These are phyloP conservation scores for Posidonia oceanica DNA, from an alignment of 116 monocot genomes.

Conservation along the genomic window DNA sequence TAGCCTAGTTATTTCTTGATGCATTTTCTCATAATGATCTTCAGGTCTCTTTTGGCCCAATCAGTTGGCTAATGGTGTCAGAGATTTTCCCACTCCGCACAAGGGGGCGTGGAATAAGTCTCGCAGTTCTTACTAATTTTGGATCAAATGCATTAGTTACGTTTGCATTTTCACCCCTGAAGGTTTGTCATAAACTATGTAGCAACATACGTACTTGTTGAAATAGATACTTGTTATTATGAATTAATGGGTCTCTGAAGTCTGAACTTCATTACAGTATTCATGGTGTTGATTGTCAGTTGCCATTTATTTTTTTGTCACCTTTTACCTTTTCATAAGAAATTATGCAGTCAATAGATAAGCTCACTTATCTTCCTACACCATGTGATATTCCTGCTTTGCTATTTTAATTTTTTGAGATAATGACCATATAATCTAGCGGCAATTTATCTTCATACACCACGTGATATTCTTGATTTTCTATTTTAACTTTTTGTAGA, in stretches of 20 bases:
- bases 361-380: too few relatives aligned
- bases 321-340: too few relatives aligned
- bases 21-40: conserved; percentile 3
- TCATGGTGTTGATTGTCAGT: too few relatives aligned
- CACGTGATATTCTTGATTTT: conserved; percentile 2
- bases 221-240: neutral
- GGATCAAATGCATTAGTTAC: conserved; percentile 92
- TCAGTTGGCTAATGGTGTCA: conserved; percentile 98
- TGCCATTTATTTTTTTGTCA: too few relatives aligned
- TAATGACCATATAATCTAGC: too few relatives aligned
- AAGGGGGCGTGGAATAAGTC: conserved; percentile 89
- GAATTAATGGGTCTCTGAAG: neutral
- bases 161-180: conserved; percentile 82
- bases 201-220: neutral
- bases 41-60: conserved; percentile 95
- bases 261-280: too few relatives aligned
- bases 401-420: too few relatives aligned
- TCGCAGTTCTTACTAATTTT: conserved; percentile 85
- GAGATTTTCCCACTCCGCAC: conserved; percentile 91
- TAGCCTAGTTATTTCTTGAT: neutral
- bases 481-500: neutral
- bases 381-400: too few relatives aligned
- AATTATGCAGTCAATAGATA: too few relatives aligned
- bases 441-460: neutral
- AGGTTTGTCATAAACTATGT: conserved; percentile 23